A percentile compares a stretch with the other conserved stretches of the same genome.
phyloP scores from a whole-genome alignment of 345 rosid species.

The Eucalyptus urophylla region DNA sequence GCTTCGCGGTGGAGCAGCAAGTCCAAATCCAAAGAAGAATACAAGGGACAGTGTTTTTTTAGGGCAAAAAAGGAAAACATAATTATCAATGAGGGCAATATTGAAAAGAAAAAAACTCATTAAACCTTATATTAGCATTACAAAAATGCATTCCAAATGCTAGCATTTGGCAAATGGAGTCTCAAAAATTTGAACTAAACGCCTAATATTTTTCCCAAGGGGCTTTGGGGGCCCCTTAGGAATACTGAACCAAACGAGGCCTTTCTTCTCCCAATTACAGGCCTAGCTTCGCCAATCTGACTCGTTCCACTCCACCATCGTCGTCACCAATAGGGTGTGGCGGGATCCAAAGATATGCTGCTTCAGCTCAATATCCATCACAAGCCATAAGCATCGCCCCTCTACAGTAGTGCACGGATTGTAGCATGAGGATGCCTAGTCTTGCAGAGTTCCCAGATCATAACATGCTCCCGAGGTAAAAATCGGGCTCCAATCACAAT shows the following conservation, averaged over 20 bases:
- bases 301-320: background rate
- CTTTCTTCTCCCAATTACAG: background rate
- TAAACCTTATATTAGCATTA: no score
- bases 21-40: no score
- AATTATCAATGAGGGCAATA: no score
- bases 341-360: background rate
- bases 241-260: rapidly evolving
- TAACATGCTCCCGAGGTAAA: background rate
- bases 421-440: background rate
- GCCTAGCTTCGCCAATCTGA: background rate
- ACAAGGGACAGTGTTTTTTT: no score
- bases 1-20: no score
- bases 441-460: background rate
- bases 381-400: background rate
- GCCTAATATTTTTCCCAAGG: no score
- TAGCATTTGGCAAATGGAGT: no score
- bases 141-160: no score
- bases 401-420: background rate
- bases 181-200: no score
- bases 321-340: background rate
- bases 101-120: no score
- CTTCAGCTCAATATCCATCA: background rate
- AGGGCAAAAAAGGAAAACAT: no score
- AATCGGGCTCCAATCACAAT: background rate
- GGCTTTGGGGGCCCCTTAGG: no score